Base-by-base conservation (phyloP, 176 grass and related monocot species). In the Carex pumila region DNA sequence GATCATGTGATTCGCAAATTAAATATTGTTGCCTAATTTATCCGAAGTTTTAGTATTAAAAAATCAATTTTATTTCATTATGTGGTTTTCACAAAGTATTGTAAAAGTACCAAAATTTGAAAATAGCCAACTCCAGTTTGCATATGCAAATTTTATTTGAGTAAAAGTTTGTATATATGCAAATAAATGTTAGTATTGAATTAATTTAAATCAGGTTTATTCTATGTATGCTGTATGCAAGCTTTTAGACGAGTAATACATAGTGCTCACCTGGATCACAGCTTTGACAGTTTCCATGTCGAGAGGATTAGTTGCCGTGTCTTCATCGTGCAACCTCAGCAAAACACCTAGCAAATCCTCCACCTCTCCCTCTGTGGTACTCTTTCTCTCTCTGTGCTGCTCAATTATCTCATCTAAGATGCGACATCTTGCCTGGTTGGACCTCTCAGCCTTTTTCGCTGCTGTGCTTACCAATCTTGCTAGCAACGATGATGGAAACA, bases 241-340 rank as follows among this genome's bases (percentile, higher is more conserved):
- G 71, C 6, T 66, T 21, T 41, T 12, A 47, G 56, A 12, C 10
- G 12, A 13, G 29, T 65, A 8, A 34, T 6, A 25, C 3, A 34
- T 19, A 54, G 39, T 36, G 81, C 60, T 84, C 60, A 93, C 91
- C 15, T 86, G 30, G 41, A 93, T 87, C 21, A 91, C 81, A 15
- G 71, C 69, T 32, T 91, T 93, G 84, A 93, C 84, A 62, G 88
- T 89, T 58, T 89, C 89, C 1, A 89, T 91, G 25, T 89, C 90
- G 5, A 93, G 86, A 8, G 89, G 84, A 75, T 81, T 84, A 43
- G 82, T 58, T 0, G 30, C 50, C n/a, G 79, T 68, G 5, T 36
- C 37, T 17, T 93, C 91, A 17, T 85, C 65, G 37, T 91, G 89
- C 0, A 93, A 74, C 0, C 89, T 82, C 6, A 93, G 68, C 59